Evolutionary conservation across 2,329 filamentous ascomycete species (phyloP).

Genomic region (Colletotrichum echinochloae): DNA sequence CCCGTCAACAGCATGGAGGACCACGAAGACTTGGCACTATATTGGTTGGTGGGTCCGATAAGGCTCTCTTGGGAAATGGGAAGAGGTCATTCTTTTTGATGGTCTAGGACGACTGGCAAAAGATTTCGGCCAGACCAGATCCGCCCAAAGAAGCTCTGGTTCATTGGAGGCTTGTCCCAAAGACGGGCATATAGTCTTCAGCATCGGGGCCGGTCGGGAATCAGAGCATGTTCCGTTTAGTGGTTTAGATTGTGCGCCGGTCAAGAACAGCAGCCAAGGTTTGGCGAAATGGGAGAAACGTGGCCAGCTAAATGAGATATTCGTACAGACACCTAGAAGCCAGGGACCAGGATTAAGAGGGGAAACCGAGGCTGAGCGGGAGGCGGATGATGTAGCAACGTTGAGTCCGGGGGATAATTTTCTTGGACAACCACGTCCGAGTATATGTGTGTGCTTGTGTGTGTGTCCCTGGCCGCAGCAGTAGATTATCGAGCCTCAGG

Average conservation of each 20-base stretch:
- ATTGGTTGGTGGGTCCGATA: constrained; percentile 4
- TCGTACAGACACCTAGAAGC: not conserved
- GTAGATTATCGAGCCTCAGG: constrained; percentile 18
- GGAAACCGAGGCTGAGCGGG: constrained; percentile 32
- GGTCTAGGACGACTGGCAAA: constrained; percentile 26
- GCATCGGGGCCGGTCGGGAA: not conserved
- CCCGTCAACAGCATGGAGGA: constrained; percentile 22
- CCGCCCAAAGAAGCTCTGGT: constrained; percentile 24
- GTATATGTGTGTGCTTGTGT: not conserved
- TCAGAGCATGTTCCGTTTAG: not conserved
- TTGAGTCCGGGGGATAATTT: constrained; percentile 15
- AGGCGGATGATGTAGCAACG: constrained; percentile 27
- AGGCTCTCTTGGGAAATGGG: constrained; percentile 18
- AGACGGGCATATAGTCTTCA: not conserved
- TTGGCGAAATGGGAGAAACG: constrained; percentile 14
- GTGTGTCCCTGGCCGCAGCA: constrained; percentile 31
- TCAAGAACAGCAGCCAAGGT: not conserved
- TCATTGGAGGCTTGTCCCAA: constrained; percentile 1
- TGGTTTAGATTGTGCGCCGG: not conserved
- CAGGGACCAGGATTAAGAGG: constrained; percentile 21
- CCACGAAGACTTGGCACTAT: constrained; percentile 19
- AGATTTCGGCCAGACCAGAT: constrained; percentile 27
- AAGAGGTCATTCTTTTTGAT: constrained; percentile 24
- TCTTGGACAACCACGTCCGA: constrained; percentile 16
- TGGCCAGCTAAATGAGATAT: constrained; percentile 4